Evolutionary conservation across 1,284 basidiomycete species (phyloP).

Genomic region (Trichosporon sp.): DNA sequence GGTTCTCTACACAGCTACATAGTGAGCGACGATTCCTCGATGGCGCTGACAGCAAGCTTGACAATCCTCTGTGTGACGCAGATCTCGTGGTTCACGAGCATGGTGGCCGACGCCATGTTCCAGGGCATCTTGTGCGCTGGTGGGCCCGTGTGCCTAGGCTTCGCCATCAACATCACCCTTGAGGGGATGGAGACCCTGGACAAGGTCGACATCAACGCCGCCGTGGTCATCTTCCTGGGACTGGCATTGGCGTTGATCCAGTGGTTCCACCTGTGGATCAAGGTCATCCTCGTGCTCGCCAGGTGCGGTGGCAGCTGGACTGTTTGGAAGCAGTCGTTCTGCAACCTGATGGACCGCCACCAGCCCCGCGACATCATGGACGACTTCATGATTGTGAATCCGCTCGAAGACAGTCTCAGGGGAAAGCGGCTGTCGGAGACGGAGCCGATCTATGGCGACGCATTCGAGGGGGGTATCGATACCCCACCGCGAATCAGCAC

Average conservation of each 20-base stretch:
- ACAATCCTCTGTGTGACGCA: not conserved
- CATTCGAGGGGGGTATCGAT: not conserved
- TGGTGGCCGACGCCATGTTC: not conserved
- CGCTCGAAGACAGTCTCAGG: not conserved
- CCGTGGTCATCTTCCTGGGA: not conserved
- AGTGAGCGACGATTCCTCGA: not conserved
- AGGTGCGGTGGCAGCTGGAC: not conserved
- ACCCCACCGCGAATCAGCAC: not conserved
- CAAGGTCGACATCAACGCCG: slow-evolving; percentile 4
- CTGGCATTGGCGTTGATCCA: not conserved
- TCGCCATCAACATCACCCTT: not conserved
- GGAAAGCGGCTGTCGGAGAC: not conserved
- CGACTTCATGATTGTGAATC: slow-evolving; percentile 1
- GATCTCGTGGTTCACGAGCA: slow-evolving; percentile 4
- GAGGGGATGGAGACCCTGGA: not conserved
- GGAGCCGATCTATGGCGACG: not conserved
- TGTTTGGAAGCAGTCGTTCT: slow-evolving; percentile 1
- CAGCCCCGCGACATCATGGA: not conserved
- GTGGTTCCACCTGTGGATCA: slow-evolving; percentile 1
- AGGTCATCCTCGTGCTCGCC: not conserved
- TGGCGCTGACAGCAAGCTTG: not conserved
- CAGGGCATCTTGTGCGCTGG: slow-evolving; percentile 1
- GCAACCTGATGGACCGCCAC: slow-evolving; percentile 1
- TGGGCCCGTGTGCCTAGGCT: not conserved
- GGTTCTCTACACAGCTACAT: not conserved